Evolutionary conservation across 768 basidiomycete species (phyloP).

Genomic region (Fomitopsis serialis): DNA sequence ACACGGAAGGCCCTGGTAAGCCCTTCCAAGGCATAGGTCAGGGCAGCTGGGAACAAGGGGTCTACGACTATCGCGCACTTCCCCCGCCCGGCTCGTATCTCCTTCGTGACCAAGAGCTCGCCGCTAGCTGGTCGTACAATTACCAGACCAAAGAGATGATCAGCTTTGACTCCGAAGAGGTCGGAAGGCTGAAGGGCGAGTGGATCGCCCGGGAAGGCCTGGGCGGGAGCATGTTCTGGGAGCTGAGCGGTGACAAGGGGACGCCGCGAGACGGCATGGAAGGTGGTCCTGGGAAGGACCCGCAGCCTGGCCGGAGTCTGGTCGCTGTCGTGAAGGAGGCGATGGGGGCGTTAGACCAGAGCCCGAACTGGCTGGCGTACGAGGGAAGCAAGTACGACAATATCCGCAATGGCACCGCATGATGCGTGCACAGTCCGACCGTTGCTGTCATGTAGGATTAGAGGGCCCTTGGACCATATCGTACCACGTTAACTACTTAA

Average conservation of each 20-base stretch:
- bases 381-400: constrained; percentile 76
- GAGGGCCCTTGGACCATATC: no score
- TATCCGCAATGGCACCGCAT: constrained; percentile 57
- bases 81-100: constrained; percentile 70
- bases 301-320: constrained; percentile 64
- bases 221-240: constrained; percentile 95
- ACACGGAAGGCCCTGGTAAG: constrained; percentile 76
- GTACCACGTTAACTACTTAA: no score
- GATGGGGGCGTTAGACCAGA: constrained; percentile 70
- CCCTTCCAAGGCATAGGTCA: constrained; percentile 79
- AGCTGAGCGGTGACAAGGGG: constrained; percentile 84
- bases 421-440: background rate
- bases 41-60: constrained; percentile 87
- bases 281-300: constrained; percentile 66
- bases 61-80: constrained; percentile 91
- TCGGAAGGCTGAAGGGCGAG: constrained; percentile 68
- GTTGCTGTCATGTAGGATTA: background rate
- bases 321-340: constrained; percentile 69
- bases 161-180: constrained; percentile 70
- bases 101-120: constrained; percentile 54
- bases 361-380: constrained; percentile 81
- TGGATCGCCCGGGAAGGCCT: constrained; percentile 75
- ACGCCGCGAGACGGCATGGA: constrained; percentile 67
- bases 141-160: constrained; percentile 71
- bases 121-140: constrained; percentile 86